phyloP scores from a whole-genome alignment of 441 rosid genomes.

The Croton laevigatus region DNA sequence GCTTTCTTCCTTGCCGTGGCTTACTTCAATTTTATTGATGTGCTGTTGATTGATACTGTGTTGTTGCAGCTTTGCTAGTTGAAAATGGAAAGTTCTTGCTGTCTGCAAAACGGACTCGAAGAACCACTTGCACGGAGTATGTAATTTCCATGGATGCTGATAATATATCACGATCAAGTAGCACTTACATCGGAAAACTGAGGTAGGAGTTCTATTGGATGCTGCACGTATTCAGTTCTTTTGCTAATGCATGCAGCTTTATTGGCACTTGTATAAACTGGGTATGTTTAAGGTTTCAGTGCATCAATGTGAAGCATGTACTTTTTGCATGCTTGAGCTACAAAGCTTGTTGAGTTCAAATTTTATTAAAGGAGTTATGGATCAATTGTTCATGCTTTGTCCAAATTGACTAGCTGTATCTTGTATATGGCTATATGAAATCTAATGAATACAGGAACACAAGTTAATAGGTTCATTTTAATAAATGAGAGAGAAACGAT shows the following conservation, averaged over 20 bases:
- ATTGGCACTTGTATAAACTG: not conserved
- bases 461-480: not conserved
- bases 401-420: not conserved
- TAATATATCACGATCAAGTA: conserved; percentile 86
- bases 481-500: not conserved
- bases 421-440: not conserved
- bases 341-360: not conserved
- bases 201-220: conserved; percentile 42
- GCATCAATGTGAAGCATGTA: not conserved
- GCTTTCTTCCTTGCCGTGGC: not conserved
- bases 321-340: not conserved
- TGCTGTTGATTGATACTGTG: not conserved
- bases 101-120: conserved; percentile 84
- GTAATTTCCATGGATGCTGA: conserved; percentile 93
- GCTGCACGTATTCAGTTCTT: not conserved
- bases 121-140: conserved; percentile 91
- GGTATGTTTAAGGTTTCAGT: not conserved
- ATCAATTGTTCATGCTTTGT: not conserved
- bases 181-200: conserved; percentile 80
- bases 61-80: conserved; percentile 68
- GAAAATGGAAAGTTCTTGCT: conserved; percentile 97
- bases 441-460: not conserved
- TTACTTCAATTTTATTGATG: not conserved
- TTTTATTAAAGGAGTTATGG: not conserved
- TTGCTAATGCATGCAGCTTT: conserved; percentile 1